Base-by-base conservation (phyloP, 1,284 basidiomycete genomes). In the Sporisorium iseilematis-ciliati region DNA sequence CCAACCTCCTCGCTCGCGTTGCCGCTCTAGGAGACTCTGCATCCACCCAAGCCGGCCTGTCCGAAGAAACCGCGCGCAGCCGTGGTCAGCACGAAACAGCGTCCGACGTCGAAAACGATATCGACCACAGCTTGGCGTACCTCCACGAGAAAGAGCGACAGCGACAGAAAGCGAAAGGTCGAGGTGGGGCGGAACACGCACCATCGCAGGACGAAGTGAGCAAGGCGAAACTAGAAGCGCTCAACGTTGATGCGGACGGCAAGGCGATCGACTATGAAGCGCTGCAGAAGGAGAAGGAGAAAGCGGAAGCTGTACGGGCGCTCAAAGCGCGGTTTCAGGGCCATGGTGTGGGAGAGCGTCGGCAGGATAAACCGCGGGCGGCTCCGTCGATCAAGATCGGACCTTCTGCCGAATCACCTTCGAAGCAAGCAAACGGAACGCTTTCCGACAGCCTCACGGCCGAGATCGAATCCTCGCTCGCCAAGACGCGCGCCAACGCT, bases 241-340 rank as follows among this genome's bases (percentile, higher is more conserved):
- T 45, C 40, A 60, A 50, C 12, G 56, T 71, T 14, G 77, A 66
- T 16, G 57, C 60, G 2, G 71, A 65, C 2, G 70, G 61, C 29
- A 70, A 73, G n/a, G 45, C 58, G 3, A 65, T 74, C 26, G 78
- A 82, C 20, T 55, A 59, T n/a, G 67, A 75, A n/a, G 58, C 41
- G 7, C 51, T 80, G 33, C 60, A 65, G 31, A 68, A 67, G 45
- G 74, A 82, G 14, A 82, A 82, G 46, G 77, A 80, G 59, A 76
- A 72, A 35, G 77, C 78, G 2, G 80, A 82, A 11, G 80, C 78
- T n/a, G 60, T 72, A 7, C 68, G 78, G 7, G 75, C 70, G n/a
- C 64, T 77, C 56, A 77, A 77, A 40, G 75, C 66, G 16, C 61
- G 75, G 10, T 77, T 77, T 46, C 75, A 73, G 29, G 75, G 75